phyloP scores from a whole-genome alignment of 1,139 yeast species.

The Scheffersomyces lignicola region DNA sequence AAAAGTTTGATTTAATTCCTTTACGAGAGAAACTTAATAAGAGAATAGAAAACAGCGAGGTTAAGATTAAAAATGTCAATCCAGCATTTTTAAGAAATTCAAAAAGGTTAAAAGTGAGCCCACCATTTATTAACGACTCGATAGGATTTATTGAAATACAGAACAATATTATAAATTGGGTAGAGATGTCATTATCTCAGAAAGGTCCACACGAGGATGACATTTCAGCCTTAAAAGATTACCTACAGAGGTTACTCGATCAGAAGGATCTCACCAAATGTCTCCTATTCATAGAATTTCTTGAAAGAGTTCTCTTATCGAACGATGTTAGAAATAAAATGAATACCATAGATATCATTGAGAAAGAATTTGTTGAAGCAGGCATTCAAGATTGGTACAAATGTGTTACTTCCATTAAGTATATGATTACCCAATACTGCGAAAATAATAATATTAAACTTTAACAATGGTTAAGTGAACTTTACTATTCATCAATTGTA shows the following conservation, averaged over 20 bases:
- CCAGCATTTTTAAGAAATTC: constrained; percentile 27
- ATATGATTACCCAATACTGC: too few relatives aligned
- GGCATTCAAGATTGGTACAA: constrained; percentile 24
- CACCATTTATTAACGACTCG: constrained; percentile 35
- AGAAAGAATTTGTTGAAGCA: constrained; percentile 13
- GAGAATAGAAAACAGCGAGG: constrained; percentile 17
- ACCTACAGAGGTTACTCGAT: constrained; percentile 20
- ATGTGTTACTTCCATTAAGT: too few relatives aligned
- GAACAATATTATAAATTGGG: constrained; percentile 47
- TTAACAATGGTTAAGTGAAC: too few relatives aligned
- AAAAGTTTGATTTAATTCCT: constrained; percentile 27
- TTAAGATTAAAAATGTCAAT: constrained; percentile 20
- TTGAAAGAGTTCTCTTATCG: constrained; percentile 11
- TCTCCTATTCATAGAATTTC: constrained; percentile 19
- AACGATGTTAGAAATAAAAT: constrained; percentile 1
- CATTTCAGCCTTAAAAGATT: constrained; percentile 35
- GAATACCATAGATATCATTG: background rate
- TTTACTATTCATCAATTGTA: too few relatives aligned
- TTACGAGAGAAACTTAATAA: constrained; percentile 31
- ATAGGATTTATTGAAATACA: constrained; percentile 31
- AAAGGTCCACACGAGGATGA: constrained; percentile 65
- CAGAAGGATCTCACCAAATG: constrained; percentile 22
- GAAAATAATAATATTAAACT: too few relatives aligned
- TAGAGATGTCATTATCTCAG: constrained; percentile 37
- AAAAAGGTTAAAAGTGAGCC: constrained; percentile 21